A percentile compares a stretch with the other conserved stretches of the same genome.
These are phyloP conservation scores for Solanum hybrid DNA, from an alignment of 305 asterid species.

Conservation along the genomic window DNA sequence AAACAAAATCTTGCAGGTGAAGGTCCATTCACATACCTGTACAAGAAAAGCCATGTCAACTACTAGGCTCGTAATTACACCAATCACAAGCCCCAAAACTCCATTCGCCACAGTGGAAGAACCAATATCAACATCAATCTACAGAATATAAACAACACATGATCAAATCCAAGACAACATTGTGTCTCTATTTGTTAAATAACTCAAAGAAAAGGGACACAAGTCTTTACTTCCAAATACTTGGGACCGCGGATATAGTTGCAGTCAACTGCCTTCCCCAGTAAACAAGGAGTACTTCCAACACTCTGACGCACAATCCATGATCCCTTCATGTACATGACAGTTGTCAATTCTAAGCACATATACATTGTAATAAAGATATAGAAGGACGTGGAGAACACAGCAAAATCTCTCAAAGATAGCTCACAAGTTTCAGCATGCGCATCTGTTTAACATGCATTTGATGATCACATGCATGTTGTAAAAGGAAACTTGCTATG, in stretches of 20 bases:
- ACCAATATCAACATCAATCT: constrained; percentile 94
- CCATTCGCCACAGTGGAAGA: constrained; percentile 96
- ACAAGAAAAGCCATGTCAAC: constrained; percentile 97
- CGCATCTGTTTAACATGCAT: neutral
- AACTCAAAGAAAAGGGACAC: neutral
- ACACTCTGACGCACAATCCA: constrained; percentile 99
- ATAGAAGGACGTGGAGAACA: neutral
- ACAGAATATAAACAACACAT: constrained; percentile 7
- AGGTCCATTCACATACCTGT: constrained; percentile 43
- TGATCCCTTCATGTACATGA: constrained; percentile 52
- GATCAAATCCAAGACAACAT: neutral
- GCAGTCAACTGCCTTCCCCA: constrained; percentile 97
- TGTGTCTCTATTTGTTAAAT: neutral
- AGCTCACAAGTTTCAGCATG: neutral
- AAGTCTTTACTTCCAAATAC: constrained; percentile 70
- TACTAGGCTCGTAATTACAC: constrained; percentile 75
- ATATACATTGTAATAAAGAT: neutral
- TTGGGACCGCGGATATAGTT: constrained; percentile 69
- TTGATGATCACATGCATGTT: neutral
- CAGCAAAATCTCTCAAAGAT: neutral
- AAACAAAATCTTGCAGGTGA: neutral
- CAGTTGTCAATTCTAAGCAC: neutral
- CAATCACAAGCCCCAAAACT: constrained; percentile 88
- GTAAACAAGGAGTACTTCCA: constrained; percentile 87
- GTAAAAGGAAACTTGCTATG: neutral